Evolutionary conservation across 345 rosid species (phyloP).

Genomic region (Citropsis articulata): DNA sequence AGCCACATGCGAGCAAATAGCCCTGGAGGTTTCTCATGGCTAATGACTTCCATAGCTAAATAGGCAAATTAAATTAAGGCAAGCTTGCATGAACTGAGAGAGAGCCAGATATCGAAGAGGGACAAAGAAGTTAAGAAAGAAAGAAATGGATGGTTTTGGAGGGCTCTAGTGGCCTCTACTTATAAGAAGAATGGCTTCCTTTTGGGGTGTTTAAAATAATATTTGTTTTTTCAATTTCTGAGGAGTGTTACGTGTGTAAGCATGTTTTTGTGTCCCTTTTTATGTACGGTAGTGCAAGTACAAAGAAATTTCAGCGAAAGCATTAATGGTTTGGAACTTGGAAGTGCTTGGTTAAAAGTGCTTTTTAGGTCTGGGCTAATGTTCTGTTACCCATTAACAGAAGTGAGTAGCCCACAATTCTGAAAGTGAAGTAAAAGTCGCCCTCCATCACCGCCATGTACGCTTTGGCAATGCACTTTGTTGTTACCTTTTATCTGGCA

Average conservation of each 20-base stretch:
- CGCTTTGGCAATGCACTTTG: background rate
- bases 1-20: background rate
- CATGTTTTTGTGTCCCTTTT: background rate
- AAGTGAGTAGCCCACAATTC: background rate
- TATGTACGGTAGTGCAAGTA: constrained; percentile 22
- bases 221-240: background rate
- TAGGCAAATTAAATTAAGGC: background rate
- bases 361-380: background rate
- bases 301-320: background rate
- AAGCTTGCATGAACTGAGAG: constrained; percentile 3
- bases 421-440: background rate
- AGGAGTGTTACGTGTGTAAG: background rate
- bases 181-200: constrained; percentile 16
- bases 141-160: background rate
- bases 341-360: background rate
- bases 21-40: background rate
- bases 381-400: background rate
- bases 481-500: background rate
- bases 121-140: background rate
- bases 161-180: constrained; percentile 10
- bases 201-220: background rate
- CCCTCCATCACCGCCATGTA: too few relatives aligned
- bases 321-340: background rate
- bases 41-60: constrained; percentile 20
- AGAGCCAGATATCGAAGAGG: background rate